A percentile compares a stretch with the other conserved stretches of the same genome.
These are phyloP conservation scores for Linderina pennispora DNA, from an alignment of 192 early-diverging fungal species.

Conservation along the genomic window DNA sequence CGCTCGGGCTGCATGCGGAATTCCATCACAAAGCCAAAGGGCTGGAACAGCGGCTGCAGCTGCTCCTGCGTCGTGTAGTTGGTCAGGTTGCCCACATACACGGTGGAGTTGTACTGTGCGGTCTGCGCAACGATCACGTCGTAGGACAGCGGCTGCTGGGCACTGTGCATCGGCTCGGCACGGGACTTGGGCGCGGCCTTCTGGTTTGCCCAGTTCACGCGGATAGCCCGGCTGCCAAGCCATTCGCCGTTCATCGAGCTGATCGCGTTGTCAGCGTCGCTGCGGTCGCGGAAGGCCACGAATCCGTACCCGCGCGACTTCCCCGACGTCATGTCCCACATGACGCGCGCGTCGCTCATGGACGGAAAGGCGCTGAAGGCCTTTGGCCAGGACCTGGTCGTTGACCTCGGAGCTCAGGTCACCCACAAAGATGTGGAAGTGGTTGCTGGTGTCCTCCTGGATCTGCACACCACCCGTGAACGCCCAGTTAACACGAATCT, in stretches of 20 bases:
- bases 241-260: slow-evolving; percentile 82
- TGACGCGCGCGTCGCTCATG: slow-evolving; percentile 79
- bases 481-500: slow-evolving; percentile 51
- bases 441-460: slow-evolving; percentile 66
- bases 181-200: slow-evolving; percentile 46
- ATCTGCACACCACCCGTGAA: slow-evolving; percentile 26
- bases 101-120: slow-evolving; percentile 77
- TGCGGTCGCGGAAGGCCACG: slow-evolving; percentile 81
- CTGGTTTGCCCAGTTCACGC: slow-evolving; percentile 94
- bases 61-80: slow-evolving; percentile 65
- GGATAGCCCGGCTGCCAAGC: slow-evolving; percentile 79
- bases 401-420: slow-evolving; percentile 89
- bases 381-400: slow-evolving; percentile 68
- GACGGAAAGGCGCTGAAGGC: slow-evolving; percentile 54
- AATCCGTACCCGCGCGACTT: slow-evolving; percentile 92
- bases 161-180: slow-evolving; percentile 8
- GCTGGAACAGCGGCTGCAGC: slow-evolving; percentile 69
- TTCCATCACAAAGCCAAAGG: slow-evolving; percentile 72
- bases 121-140: slow-evolving; percentile 70
- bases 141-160: slow-evolving; percentile 49
- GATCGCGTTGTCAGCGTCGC: slow-evolving; percentile 84
- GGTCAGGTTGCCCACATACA: slow-evolving; percentile 85
- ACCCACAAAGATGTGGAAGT: slow-evolving; percentile 90
- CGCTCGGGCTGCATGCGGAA: slow-evolving; percentile 83
- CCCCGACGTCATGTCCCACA: slow-evolving; percentile 86